A percentile compares a stretch with the other conserved stretches of the same genome.
These are phyloP conservation scores for Acacia acuminata DNA, from an alignment of 306 rosid genomes.

Conservation along the genomic window DNA sequence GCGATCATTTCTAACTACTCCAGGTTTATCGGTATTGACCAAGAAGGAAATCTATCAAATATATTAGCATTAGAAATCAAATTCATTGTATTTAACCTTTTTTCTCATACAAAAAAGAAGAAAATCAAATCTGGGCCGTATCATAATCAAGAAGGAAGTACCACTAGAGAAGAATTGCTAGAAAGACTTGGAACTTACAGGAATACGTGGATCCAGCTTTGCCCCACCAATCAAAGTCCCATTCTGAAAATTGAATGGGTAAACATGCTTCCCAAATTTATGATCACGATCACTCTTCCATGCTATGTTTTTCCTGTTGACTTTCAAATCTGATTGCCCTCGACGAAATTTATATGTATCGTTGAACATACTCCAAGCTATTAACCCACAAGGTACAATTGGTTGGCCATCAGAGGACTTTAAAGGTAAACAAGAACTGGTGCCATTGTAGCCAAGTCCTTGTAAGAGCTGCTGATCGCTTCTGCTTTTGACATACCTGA, in stretches of 20 bases:
- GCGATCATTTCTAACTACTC: not conserved
- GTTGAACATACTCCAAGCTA: conserved; percentile 96
- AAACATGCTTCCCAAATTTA: conserved; percentile 85
- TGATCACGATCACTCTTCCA: conserved; percentile 94
- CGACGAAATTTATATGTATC: conserved; percentile 73
- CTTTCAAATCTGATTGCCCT: conserved; percentile 67
- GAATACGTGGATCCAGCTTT: conserved; percentile 66
- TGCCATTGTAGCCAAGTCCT: conserved; percentile 68
- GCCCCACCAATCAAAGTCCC: conserved; percentile 90
- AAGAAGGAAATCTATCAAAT: not conserved
- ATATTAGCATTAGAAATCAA: not conserved
- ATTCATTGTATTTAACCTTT: not conserved
- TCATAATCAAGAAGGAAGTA: conserved; percentile 6
- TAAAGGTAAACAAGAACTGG: conserved; percentile 74
- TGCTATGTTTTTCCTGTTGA: conserved; percentile 84
- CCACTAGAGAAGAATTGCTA: conserved; percentile 3
- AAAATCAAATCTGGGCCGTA: not conserved
- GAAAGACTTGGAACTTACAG: conserved; percentile 61
- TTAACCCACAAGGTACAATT: conserved; percentile 87
- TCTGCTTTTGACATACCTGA: conserved; percentile 92
- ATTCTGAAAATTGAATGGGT: conserved; percentile 93
- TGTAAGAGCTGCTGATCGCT: conserved; percentile 78
- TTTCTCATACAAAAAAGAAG: not conserved
- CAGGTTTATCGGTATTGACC: not conserved
- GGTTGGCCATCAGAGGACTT: conserved; percentile 63